These are phyloP conservation scores for Tetraselmis striata DNA, from an alignment of 139 green algal genomes.

Conservation along the genomic window DNA sequence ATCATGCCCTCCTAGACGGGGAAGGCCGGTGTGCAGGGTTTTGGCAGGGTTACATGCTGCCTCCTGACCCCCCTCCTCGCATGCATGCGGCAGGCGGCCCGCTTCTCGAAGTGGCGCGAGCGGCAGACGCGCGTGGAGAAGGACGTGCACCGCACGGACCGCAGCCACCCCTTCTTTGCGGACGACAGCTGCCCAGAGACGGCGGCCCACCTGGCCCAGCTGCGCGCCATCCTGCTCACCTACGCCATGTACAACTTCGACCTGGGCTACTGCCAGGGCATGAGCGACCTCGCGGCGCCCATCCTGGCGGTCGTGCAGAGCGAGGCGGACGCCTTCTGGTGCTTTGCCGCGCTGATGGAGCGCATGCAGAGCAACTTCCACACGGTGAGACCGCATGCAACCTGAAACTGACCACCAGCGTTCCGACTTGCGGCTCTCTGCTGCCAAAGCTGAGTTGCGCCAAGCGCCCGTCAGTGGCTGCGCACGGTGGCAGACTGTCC, in stretches of 20 bases:
- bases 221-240: conserved; percentile 56
- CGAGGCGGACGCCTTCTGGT: conserved; percentile 68
- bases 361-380: conserved; percentile 71
- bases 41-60: too few species aligned
- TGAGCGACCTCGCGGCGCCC: conserved; percentile 72
- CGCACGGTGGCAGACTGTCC: too few species aligned
- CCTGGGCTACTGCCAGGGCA: conserved; percentile 86
- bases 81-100: conserved; percentile 36
- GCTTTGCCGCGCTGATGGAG: conserved; percentile 80
- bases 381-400: conserved; percentile 40
- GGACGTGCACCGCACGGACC: conserved; percentile 72
- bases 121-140: conserved; percentile 69
- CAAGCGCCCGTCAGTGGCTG: too few species aligned
- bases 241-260: conserved; percentile 85
- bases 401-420: too few species aligned
- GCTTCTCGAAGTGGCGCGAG: conserved; percentile 71
- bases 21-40: too few species aligned
- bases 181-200: conserved; percentile 30
- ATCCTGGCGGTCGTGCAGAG: conserved; percentile 61
- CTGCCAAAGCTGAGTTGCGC: too few species aligned
- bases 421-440: too few species aligned
- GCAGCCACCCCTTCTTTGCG: conserved; percentile 47
- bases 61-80: too few species aligned
- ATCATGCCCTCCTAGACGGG: too few species aligned
- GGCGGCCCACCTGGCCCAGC: conserved; percentile 16